Percentiles rank a stretch among this genome's conserved stretches.
phyloP scores from a whole-genome alignment of 305 asterid species.

The Lippia alba region DNA sequence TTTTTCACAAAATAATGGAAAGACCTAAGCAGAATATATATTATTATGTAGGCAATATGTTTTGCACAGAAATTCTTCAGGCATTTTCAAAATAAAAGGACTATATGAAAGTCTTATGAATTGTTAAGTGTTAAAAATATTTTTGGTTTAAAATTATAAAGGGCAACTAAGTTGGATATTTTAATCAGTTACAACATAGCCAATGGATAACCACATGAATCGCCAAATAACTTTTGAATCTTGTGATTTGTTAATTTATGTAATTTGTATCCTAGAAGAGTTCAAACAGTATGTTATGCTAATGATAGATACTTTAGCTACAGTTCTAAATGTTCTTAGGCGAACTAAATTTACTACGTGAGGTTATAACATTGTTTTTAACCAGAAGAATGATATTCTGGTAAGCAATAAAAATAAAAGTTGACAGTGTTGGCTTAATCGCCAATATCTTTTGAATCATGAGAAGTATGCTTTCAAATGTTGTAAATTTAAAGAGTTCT shows the following conservation, averaged over 20 bases:
- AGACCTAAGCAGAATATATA: background rate
- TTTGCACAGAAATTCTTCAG: background rate
- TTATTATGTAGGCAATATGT: background rate
- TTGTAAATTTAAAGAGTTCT: background rate
- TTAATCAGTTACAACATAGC: background rate
- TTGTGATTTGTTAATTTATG: background rate
- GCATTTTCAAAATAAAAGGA: background rate
- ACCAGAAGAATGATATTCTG: background rate
- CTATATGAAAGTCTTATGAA: background rate
- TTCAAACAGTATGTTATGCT: background rate
- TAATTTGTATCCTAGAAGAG: background rate
- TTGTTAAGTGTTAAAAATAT: background rate
- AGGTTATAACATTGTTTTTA: background rate
- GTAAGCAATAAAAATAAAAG: background rate
- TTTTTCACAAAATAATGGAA: background rate
- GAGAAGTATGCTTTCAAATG: no score
- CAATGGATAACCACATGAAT: background rate
- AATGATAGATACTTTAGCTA: no score
- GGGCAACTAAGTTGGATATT: background rate
- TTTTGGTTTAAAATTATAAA: conserved; percentile 4
- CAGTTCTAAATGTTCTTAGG: background rate
- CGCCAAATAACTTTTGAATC: background rate
- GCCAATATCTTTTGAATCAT: background rate
- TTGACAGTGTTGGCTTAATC: background rate
- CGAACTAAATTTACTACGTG: background rate